A percentile compares a stretch with the other conserved stretches of the same genome.
These are phyloP conservation scores for Boletus tylopilopsis DNA, from an alignment of 768 basidiomycete species.

Conservation along the genomic window DNA sequence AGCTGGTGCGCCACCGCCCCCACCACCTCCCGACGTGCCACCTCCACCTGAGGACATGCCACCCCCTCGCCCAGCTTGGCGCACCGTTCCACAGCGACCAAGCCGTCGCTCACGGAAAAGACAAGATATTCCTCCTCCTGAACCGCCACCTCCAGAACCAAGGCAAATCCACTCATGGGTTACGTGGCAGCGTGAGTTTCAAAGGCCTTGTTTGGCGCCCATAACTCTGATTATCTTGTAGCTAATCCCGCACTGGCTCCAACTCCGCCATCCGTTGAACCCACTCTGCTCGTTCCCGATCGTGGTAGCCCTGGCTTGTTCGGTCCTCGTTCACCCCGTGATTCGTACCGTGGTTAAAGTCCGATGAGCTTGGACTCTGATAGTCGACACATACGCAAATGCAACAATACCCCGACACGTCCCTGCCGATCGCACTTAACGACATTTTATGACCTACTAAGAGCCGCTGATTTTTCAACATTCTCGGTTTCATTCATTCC, in stretches of 20 bases:
- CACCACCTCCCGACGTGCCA: slow-evolving; percentile 41
- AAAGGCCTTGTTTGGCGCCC: slow-evolving; percentile 6
- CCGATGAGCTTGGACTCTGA: not conserved
- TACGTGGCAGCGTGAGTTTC: slow-evolving; percentile 64
- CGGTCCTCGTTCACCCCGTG: slow-evolving; percentile 67
- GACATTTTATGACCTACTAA: slow-evolving; percentile 16
- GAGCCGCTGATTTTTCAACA: too few species aligned
- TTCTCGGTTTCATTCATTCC: slow-evolving; percentile 15
- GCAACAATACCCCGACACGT: not conserved
- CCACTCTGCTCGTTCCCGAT: slow-evolving; percentile 59
- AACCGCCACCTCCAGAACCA: slow-evolving; percentile 35
- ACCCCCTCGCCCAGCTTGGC: slow-evolving; percentile 58
- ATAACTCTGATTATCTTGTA: slow-evolving; percentile 27
- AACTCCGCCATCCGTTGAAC: slow-evolving; percentile 57
- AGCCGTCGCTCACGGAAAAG: slow-evolving; percentile 44
- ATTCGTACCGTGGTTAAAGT: slow-evolving; percentile 27
- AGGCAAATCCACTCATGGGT: slow-evolving; percentile 52
- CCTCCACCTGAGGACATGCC: slow-evolving; percentile 42
- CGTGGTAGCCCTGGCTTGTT: slow-evolving; percentile 65
- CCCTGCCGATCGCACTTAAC: slow-evolving; percentile 15
- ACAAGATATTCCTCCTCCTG: slow-evolving; percentile 32
- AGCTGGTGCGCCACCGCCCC: slow-evolving; percentile 41
- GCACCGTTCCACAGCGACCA: slow-evolving; percentile 41
- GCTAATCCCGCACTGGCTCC: slow-evolving; percentile 57
- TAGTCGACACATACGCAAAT: too few species aligned